These are phyloP conservation scores for Podila epigama DNA, from an alignment of 192 early-diverging fungal genomes.

Conservation along the genomic window DNA sequence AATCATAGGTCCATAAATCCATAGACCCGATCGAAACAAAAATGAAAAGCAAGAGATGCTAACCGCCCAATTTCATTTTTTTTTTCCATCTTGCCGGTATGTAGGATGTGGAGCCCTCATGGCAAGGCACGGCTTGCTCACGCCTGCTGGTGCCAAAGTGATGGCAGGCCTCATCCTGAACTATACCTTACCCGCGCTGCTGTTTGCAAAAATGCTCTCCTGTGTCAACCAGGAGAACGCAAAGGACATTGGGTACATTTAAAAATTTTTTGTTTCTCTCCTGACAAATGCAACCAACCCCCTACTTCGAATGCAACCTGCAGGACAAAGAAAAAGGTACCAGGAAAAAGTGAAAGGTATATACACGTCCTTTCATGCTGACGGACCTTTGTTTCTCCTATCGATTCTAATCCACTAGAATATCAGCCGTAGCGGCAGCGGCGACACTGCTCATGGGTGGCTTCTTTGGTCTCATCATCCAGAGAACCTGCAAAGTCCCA, in stretches of 20 bases:
- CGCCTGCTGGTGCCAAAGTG: slow-evolving; percentile 36
- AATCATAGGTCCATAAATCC: neutral
- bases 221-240: slow-evolving; percentile 21
- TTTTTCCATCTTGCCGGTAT: neutral
- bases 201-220: slow-evolving; percentile 42
- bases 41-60: no score
- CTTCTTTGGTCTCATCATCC: slow-evolving; percentile 16
- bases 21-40: no score
- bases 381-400: neutral
- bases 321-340: no score
- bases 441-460: slow-evolving; percentile 17
- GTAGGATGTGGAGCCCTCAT: slow-evolving; percentile 45
- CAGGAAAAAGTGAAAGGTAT: no score
- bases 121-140: slow-evolving; percentile 41
- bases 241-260: slow-evolving; percentile 22
- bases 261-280: neutral
- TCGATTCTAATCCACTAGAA: no score
- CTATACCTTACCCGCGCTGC: slow-evolving; percentile 37
- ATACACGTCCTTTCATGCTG: neutral
- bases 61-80: neutral
- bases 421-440: no score
- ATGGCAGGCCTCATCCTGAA: slow-evolving; percentile 39
- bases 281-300: no score
- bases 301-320: no score
- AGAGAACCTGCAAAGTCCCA: slow-evolving; percentile 23